A percentile compares a stretch with the other conserved stretches of the same genome.
Conservation (phyloP, 2,329 filamentous ascomycete species). For the Colletotrichum sp. region DNA sequence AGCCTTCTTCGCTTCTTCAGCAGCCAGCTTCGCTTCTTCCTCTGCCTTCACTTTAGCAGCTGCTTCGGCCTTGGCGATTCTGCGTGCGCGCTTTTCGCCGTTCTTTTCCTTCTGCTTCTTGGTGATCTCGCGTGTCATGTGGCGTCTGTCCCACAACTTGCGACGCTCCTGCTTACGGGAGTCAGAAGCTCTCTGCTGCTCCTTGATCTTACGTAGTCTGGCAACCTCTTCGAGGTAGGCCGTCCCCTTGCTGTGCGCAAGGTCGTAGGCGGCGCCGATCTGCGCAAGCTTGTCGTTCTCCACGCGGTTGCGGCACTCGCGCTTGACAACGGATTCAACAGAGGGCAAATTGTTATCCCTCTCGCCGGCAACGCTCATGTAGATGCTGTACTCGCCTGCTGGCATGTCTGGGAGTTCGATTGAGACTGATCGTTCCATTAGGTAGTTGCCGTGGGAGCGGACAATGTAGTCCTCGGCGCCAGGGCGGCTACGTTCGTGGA, state of each 20-base stretch:
- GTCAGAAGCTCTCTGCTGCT: conserved; percentile 54
- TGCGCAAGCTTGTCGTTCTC: conserved; percentile 65
- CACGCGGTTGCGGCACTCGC: conserved; percentile 49
- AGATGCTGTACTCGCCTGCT: conserved; percentile 61
- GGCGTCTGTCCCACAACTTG: conserved; percentile 54
- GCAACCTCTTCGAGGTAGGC: conserved; percentile 55
- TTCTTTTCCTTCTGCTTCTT: conserved; percentile 46
- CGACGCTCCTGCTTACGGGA: conserved; percentile 50
- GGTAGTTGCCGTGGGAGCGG: conserved; percentile 61
- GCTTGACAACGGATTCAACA: conserved; percentile 62
- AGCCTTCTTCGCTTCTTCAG: conserved; percentile 25
- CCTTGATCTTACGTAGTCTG: conserved; percentile 53
- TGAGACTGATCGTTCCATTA: conserved; percentile 63
- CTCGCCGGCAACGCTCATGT: conserved; percentile 59
- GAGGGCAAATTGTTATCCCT: conserved; percentile 48
- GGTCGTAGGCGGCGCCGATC: conserved; percentile 63
- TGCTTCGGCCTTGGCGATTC: conserved; percentile 18
- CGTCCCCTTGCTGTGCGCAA: conserved; percentile 64
- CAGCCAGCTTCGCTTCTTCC: conserved; percentile 24
- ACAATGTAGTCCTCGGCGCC: conserved; percentile 65
- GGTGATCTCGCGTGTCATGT: conserved; percentile 46
- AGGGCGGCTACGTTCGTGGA: conserved; percentile 55
- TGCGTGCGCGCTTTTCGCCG: conserved; percentile 35
- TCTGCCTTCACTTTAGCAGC: conserved; percentile 30
- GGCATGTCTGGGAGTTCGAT: conserved; percentile 62